These are phyloP conservation scores for Sporisorium scitamineum DNA, from an alignment of 1,284 basidiomycete genomes.

Conservation along the genomic window DNA sequence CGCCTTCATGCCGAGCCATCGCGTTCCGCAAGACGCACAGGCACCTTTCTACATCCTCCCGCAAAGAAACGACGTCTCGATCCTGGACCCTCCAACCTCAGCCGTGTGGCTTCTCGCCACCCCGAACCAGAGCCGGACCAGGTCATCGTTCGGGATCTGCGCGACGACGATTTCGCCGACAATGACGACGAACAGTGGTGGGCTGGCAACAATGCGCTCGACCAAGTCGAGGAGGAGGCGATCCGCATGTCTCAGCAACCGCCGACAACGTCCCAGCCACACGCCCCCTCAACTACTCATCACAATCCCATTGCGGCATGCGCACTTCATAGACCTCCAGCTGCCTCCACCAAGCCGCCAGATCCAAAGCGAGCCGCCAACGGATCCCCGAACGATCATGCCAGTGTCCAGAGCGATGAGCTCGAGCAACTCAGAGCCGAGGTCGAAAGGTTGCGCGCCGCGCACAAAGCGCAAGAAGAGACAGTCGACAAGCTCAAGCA, in stretches of 20 bases:
- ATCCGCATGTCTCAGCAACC: slow-evolving; percentile 54
- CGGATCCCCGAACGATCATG: background rate
- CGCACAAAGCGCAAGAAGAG: slow-evolving; percentile 50
- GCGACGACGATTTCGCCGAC: slow-evolving; percentile 40
- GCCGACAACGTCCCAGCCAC: slow-evolving; percentile 21
- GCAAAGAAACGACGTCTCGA: slow-evolving; percentile 43
- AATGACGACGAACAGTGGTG: slow-evolving; percentile 49
- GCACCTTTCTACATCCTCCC: slow-evolving; percentile 33
- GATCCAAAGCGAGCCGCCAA: slow-evolving; percentile 6
- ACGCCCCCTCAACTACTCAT: background rate
- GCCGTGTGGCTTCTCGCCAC: slow-evolving; percentile 5
- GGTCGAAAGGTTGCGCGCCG: slow-evolving; percentile 30
- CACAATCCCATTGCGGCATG: background rate
- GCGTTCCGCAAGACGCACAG: slow-evolving; percentile 16
- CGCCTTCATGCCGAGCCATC: slow-evolving; percentile 12
- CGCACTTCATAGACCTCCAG: background rate
- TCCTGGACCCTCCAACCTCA: slow-evolving; percentile 22
- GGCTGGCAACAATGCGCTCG: slow-evolving; percentile 40
- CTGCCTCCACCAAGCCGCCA: slow-evolving; percentile 16
- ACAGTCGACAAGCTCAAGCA: slow-evolving; percentile 42
- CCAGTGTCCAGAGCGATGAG: slow-evolving; percentile 3
- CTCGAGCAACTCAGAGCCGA: slow-evolving; percentile 36
- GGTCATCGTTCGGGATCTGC: slow-evolving; percentile 39
- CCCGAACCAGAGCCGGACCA: slow-evolving; percentile 33
- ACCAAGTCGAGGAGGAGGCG: slow-evolving; percentile 45